Conservation (phyloP, 2,329 filamentous ascomycete species). For the Sporothrix euskadiensis region DNA sequence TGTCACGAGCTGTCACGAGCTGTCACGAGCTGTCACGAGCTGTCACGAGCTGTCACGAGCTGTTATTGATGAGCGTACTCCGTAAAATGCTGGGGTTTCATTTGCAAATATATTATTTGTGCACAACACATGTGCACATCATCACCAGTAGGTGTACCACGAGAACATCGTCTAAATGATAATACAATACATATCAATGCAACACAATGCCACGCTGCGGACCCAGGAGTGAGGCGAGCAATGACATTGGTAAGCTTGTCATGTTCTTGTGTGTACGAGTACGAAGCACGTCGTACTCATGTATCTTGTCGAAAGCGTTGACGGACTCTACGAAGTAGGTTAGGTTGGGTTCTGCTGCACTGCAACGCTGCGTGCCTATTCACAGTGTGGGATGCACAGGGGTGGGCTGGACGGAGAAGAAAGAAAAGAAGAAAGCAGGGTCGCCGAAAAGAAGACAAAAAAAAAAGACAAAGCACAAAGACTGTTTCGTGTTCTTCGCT, state of each 20-base stretch:
- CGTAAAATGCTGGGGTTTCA: not conserved
- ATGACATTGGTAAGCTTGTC: too few species aligned
- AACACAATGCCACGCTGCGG: too few species aligned
- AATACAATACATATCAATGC: not conserved
- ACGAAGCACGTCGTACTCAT: too few species aligned
- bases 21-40: too few species aligned
- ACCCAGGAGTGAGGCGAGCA: too few species aligned
- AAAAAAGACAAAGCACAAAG: not conserved
- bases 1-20: not conserved
- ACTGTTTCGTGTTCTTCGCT: not conserved
- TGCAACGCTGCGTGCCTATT: slow-evolving; percentile 19
- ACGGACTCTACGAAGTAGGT: too few species aligned
- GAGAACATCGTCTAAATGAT: not conserved
- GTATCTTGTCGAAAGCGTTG: too few species aligned
- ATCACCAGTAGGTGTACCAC: not conserved
- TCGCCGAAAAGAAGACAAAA: not conserved
- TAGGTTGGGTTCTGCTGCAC: not conserved
- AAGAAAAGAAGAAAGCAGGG: not conserved
- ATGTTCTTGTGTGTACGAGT: too few species aligned
- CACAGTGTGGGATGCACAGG: not conserved
- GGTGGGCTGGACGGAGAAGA: not conserved
- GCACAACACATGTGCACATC: not conserved
- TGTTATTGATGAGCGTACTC: too few species aligned
- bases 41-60: too few species aligned
- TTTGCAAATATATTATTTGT: not conserved